Percentiles rank a stretch among this genome's conserved stretches.
These are phyloP conservation scores for Talaromyces sp. DNA, from an alignment of 2,329 filamentous ascomycete species.

Conservation along the genomic window DNA sequence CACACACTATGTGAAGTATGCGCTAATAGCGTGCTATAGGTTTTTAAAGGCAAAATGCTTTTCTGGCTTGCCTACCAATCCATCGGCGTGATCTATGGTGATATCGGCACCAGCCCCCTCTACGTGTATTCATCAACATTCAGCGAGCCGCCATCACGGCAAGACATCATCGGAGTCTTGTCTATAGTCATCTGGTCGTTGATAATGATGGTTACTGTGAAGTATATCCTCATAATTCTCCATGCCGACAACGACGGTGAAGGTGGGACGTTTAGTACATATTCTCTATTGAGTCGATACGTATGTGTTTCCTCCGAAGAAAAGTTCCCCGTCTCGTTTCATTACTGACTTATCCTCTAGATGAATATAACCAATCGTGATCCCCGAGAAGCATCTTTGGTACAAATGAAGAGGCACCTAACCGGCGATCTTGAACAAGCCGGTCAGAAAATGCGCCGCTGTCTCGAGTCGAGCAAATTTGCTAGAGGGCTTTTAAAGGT, in stretches of 20 bases:
- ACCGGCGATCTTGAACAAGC: slow-evolving; percentile 42
- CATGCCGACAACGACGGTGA: slow-evolving; percentile 53
- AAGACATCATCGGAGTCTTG: slow-evolving; percentile 48
- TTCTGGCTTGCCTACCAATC: slow-evolving; percentile 49
- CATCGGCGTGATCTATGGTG: slow-evolving; percentile 54
- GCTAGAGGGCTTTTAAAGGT: slow-evolving; percentile 45
- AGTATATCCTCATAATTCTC: slow-evolving; percentile 51
- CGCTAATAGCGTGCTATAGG: neutral
- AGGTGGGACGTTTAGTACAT: slow-evolving; percentile 52
- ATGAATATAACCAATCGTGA: slow-evolving; percentile 49
- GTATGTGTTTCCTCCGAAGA: slow-evolving; percentile 23
- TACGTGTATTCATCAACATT: slow-evolving; percentile 55
- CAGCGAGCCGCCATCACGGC: slow-evolving; percentile 34
- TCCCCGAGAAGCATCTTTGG: slow-evolving; percentile 42
- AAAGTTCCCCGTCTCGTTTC: neutral
- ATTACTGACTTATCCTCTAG: slow-evolving; percentile 19
- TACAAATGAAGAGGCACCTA: slow-evolving; percentile 43
- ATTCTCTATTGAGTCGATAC: slow-evolving; percentile 49
- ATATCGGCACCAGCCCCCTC: slow-evolving; percentile 53
- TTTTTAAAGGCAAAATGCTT: neutral
- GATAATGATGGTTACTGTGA: slow-evolving; percentile 54
- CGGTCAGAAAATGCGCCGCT: slow-evolving; percentile 38
- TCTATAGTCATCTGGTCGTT: slow-evolving; percentile 53
- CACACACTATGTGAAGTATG: neutral
- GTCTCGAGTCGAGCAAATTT: slow-evolving; percentile 43